A percentile compares a stretch with the other conserved stretches of the same genome.
Evolutionary conservation across 2,329 filamentous ascomycete genomes (phyloP).

Genomic region (Purpureocillium takamizusanense): DNA sequence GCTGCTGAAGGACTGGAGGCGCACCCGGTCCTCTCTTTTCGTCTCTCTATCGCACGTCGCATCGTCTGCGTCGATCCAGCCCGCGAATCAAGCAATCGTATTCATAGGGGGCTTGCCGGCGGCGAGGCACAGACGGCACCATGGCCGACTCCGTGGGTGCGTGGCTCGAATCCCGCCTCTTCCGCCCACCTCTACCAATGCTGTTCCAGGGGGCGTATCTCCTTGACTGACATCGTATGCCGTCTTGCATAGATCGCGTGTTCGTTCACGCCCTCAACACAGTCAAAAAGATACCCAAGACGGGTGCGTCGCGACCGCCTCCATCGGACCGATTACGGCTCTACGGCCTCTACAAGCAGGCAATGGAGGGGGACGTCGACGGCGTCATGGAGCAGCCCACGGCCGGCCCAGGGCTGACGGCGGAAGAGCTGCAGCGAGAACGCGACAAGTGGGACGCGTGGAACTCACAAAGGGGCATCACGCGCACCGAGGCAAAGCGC

Average conservation of each 20-base stretch:
- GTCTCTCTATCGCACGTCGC: too few species aligned
- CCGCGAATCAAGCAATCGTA: neutral
- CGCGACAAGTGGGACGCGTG: constrained; percentile 85
- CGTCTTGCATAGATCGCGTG: constrained; percentile 64
- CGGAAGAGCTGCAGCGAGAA: constrained; percentile 48
- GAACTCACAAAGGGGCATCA: constrained; percentile 77
- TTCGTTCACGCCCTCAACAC: constrained; percentile 99
- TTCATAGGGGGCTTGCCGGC: neutral
- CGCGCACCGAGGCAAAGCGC: constrained; percentile 85
- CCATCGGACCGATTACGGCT: constrained; percentile 77
- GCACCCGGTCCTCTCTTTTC: too few species aligned
- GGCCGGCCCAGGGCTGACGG: constrained; percentile 32
- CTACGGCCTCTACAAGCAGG: constrained; percentile 98
- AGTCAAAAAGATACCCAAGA: constrained; percentile 94
- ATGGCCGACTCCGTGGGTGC: constrained; percentile 31
- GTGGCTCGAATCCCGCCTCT: constrained; percentile 6
- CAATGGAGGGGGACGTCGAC: constrained; percentile 96
- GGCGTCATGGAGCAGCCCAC: constrained; percentile 82
- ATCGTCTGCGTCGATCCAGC: too few species aligned
- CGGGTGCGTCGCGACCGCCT: constrained; percentile 81
- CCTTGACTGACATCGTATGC: constrained; percentile 2
- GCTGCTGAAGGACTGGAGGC: too few species aligned
- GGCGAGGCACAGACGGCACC: neutral
- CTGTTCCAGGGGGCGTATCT: too few species aligned
- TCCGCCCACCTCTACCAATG: too few species aligned